Evolutionary conservation across 495 filamentous ascomycete species (phyloP), one percentile per base, ranked within the genome.

Genomic region (Annulohypoxylon stygium): DNA sequence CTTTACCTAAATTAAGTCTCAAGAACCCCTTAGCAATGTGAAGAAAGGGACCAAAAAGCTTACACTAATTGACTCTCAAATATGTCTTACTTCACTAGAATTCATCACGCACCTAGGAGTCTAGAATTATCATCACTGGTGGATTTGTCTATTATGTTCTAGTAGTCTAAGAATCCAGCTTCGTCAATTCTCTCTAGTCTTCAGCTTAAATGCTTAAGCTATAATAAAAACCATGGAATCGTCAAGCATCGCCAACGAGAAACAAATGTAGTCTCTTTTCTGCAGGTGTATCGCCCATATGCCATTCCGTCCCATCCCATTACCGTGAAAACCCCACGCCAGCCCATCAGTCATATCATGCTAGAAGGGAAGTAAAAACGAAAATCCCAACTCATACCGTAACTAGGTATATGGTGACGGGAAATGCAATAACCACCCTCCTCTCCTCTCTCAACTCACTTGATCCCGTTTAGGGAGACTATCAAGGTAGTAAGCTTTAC

Each of bases 301-400:
- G 20, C 57, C 57, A 11, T 58, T 36, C 54, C 43, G 43, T 47
- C 23, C 33, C 54, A 58, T 58, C 16, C 11, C 54, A 39, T 58
- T 36, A 37, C n/a, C 30, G n/a, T 58, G 12, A 43, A 14, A 60
- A 59, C 47, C 61, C 11, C 61, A 53, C 65, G 43, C 65, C 65
- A 23, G 55, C 65, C 65, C 18, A 41, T 67, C 54, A 2, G 30
- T 20, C 53, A 57, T 57, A 16, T n/a, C 30, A 51, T 51, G 23
- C 23, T 25, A 34, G 39, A 26, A 59, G 2, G 20, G n/a, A 41
- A 41, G 3, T 39, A 41, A 59, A 59, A 11, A 59, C 12, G 36
- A 30, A 2, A 25, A 16, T 33, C 20, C 12, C 43, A 65, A 34
- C 43, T 11, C 36, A 1, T 50, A 20, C 11, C 45, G 16, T 48